A percentile compares a stretch with the other conserved stretches of the same genome.
Evolutionary conservation across 495 filamentous ascomycete genomes (phyloP).

Genomic region (Penicillium alfredii): DNA sequence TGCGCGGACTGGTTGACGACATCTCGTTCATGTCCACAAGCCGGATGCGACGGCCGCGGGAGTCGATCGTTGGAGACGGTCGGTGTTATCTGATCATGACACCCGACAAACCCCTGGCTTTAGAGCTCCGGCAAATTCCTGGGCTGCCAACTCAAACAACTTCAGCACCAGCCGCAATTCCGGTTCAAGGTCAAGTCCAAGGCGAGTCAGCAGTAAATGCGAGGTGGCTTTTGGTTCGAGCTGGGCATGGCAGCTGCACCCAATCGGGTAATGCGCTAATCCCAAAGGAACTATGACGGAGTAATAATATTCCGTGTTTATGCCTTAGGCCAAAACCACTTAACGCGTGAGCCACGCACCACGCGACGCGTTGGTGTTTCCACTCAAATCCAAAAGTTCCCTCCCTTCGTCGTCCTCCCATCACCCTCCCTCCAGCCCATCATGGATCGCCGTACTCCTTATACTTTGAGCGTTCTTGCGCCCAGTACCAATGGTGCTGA

Average conservation of each 20-base stretch:
- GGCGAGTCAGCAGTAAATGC: no score
- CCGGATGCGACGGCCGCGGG: conserved; percentile 36
- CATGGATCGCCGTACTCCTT: conserved; percentile 88
- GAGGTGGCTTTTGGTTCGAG: conserved; percentile 22
- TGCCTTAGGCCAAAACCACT: conserved; percentile 37
- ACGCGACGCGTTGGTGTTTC: conserved; percentile 31
- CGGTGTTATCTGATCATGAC: conserved; percentile 42
- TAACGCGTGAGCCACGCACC: conserved; percentile 37
- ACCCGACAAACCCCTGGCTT: conserved; percentile 17
- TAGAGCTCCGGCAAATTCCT: conserved; percentile 2
- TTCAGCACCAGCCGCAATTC: conserved; percentile 2
- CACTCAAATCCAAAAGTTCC: conserved; percentile 23
- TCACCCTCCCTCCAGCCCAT: conserved; percentile 18
- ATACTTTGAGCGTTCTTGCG: conserved; percentile 73
- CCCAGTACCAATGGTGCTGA: conserved; percentile 56
- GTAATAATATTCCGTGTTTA: conserved; percentile 3
- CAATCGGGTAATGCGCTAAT: conserved; percentile 30
- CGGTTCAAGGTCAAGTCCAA: conserved; percentile 2
- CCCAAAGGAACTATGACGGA: conserved; percentile 2
- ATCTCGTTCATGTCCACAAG: conserved; percentile 46
- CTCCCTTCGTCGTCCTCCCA: conserved; percentile 15
- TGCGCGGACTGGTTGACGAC: conserved; percentile 59
- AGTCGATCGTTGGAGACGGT: conserved; percentile 25
- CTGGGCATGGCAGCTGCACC: conserved; percentile 26
- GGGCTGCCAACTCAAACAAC: not conserved